Percentiles rank a stretch among this genome's conserved stretches.
Evolutionary conservation across 225 moss, liverwort and hornwort species (phyloP).

Genomic region (Neckera pumila): DNA sequence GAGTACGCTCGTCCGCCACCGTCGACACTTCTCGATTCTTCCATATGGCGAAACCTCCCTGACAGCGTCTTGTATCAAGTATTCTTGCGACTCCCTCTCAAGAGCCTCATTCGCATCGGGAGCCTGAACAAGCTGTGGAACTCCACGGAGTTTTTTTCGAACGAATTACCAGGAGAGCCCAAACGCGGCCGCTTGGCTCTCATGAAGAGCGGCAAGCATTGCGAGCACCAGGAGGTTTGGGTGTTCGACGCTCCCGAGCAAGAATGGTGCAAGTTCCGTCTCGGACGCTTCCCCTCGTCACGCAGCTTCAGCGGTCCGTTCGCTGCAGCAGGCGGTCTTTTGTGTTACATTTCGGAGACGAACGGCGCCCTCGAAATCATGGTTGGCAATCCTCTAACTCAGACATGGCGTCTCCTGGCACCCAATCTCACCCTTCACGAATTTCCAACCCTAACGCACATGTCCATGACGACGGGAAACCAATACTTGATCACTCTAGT

Average conservation of each 20-base stretch:
- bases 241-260: conserved; percentile 28
- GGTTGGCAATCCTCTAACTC: conserved; percentile 31
- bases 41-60: conserved; percentile 18
- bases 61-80: conserved; percentile 19
- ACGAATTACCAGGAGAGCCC: not conserved
- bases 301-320: conserved; percentile 16
- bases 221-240: conserved; percentile 24
- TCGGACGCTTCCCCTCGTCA: conserved; percentile 3
- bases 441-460: conserved; percentile 19
- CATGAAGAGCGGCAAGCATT: not conserved
- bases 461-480: not conserved
- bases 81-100: conserved; percentile 21
- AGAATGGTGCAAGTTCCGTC: conserved; percentile 38
- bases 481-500: conserved; percentile 16
- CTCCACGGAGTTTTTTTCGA: conserved; percentile 10
- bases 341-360: conserved; percentile 26
- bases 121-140: conserved; percentile 25
- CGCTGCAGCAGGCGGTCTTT: conserved; percentile 21
- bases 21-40: conserved; percentile 5
- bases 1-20: not conserved
- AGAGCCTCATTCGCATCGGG: conserved; percentile 15
- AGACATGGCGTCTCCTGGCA: conserved; percentile 18
- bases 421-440: not conserved
- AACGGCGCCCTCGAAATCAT: conserved; percentile 1
- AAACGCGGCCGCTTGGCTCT: conserved; percentile 11